Evolutionary conservation across 371 early-diverging fungal genomes (phyloP), one percentile per base, ranked within the genome.

Genomic region (Mucor saturninus): DNA sequence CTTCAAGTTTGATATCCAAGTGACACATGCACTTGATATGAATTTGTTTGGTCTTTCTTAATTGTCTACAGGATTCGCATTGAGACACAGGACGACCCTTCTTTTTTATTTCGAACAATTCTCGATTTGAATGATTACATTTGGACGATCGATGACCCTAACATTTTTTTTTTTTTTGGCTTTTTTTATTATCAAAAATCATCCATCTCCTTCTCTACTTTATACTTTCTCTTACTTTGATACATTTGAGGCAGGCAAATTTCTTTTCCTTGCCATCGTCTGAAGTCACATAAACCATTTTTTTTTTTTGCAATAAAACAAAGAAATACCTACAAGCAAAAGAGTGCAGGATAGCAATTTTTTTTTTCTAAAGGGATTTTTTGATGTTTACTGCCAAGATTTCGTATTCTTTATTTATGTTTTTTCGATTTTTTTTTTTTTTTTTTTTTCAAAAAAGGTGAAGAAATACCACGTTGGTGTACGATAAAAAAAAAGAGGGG

Each of bases 81-180:
- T 93, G 93, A 32, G 89, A 86, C 9, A 88, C 79, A 2, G 93
- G 93, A 28, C 93, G 82, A 29, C 93, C 93, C 73, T 91, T 92
- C 71, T 79, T 83, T 58, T 86, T 80, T 21, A 93, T 87, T 65
- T 85, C 87, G 57, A 86, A 71, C 53, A 92, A 76, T 46, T 81
- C 77, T 49, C 93, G 84, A 59, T 88, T 81, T 4, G 64, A 26
- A 72, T 89, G 89, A 46, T 62, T 73, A 62, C 89, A 89, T 32
- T 73, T 75, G 15, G 86, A 78, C 15, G 87, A 84, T 37, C 89
- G 80, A 67, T 89, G 89, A 21, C 89, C 89, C 73, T 86, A 73
- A 21, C 21, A 21, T 21, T 21, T 21, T 21, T 38, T 38, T 21
- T 21, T 21, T 21, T 38, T 38, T 38, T 38, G 6, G 39, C 11